Conservation (phyloP, 352 stramenopile species). For the Globisporangium mamillatum region DNA sequence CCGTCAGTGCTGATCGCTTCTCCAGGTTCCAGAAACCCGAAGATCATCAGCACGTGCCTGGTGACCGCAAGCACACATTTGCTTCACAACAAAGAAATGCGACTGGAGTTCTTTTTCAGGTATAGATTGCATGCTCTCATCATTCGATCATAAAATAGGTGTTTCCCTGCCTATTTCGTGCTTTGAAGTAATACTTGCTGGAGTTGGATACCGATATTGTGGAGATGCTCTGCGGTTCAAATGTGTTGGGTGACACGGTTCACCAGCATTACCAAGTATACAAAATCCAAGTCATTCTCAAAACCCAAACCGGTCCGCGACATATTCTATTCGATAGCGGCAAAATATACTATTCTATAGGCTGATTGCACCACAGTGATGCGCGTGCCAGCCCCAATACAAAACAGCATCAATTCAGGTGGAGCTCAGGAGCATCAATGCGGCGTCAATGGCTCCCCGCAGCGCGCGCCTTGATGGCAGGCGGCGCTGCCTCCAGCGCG, state of each 20-base stretch:
- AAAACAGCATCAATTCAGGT: conserved; percentile 1
- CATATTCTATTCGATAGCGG: background rate
- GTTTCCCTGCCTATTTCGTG: background rate
- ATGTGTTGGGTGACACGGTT: conserved; percentile 4
- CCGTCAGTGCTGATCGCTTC: background rate
- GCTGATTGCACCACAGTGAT: background rate
- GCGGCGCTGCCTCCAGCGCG: background rate
- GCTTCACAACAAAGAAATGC: background rate
- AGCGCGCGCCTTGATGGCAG: conserved; percentile 1
- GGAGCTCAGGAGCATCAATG: conserved; percentile 4
- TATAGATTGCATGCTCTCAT: background rate
- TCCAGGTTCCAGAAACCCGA: conserved; percentile 13
- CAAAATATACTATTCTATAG: background rate
- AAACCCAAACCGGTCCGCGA: conserved; percentile 1
- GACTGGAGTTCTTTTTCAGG: background rate
- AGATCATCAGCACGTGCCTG: background rate
- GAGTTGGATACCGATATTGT: background rate
- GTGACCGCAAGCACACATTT: background rate
- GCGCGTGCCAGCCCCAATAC: background rate
- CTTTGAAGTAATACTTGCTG: background rate
- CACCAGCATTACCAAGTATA: background rate
- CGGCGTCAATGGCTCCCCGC: conserved; percentile 13
- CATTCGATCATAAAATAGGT: background rate
- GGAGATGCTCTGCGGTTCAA: conserved; percentile 3
- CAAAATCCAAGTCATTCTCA: background rate